Percentiles rank a stretch among this genome's conserved stretches.
Evolutionary conservation across 1,284 basidiomycete species (phyloP).

Genomic region (Erythrobasidium hasegawianum): DNA sequence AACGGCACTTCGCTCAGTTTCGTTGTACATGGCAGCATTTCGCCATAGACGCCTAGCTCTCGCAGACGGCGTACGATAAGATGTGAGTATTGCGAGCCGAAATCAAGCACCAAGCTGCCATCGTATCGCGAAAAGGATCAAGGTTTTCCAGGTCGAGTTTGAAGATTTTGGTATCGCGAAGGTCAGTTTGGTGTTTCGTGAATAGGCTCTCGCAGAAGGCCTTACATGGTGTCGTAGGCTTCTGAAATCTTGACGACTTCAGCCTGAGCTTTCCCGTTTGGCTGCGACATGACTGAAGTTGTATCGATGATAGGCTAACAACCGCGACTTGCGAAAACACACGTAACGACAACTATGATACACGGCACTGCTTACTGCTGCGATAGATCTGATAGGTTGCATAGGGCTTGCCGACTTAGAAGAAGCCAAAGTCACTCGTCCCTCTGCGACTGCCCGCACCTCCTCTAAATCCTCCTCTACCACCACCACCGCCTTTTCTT

Average conservation of each 20-base stretch:
- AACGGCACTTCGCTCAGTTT: constrained; percentile 85
- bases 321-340: neutral
- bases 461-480: neutral
- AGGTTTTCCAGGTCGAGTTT: neutral
- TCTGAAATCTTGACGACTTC: constrained; percentile 28
- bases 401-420: neutral
- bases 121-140: neutral
- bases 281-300: constrained; percentile 1
- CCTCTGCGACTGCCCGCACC: neutral
- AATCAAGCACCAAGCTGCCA: constrained; percentile 35
- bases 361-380: neutral
- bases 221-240: constrained; percentile 35
- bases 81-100: constrained; percentile 61
- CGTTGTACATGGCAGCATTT: constrained; percentile 95
- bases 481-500: neutral
- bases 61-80: constrained; percentile 96
- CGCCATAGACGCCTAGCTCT: constrained; percentile 96
- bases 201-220: too few species aligned
- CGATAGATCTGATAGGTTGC: neutral
- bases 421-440: neutral
- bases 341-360: constrained; percentile 5
- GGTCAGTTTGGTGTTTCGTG: too few species aligned
- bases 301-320: neutral
- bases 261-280: neutral
- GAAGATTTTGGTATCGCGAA: neutral